Percentiles rank a stretch among this genome's conserved stretches.
phyloP scores from a whole-genome alignment of 768 basidiomycete genomes.

The Russula emetica region DNA sequence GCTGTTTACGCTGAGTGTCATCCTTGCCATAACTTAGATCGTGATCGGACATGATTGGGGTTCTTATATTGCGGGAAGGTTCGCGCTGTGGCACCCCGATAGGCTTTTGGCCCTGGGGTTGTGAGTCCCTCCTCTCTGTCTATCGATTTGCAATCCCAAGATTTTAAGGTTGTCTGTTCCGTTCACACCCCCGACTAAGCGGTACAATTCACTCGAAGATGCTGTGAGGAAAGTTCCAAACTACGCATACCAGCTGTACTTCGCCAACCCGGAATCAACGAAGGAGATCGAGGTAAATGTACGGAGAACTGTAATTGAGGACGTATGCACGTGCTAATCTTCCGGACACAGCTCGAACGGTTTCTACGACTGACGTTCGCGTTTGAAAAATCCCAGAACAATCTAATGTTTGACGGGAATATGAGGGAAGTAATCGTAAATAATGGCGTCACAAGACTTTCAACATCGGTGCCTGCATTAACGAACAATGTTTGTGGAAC shows the following conservation, averaged over 20 bases:
- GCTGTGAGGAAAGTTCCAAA: constrained; percentile 50
- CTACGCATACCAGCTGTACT: constrained; percentile 65
- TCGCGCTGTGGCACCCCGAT: constrained; percentile 70
- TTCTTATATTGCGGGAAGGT: constrained; percentile 54
- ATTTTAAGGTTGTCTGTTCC: constrained; percentile 57
- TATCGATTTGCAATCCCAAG: not conserved
- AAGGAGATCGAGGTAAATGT: constrained; percentile 57
- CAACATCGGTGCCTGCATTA: constrained; percentile 8
- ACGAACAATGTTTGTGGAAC: constrained; percentile 24
- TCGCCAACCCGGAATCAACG: constrained; percentile 50
- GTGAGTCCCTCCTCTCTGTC: constrained; percentile 37
- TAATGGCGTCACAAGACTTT: not conserved
- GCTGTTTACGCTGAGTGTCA: not conserved
- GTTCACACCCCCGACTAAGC: constrained; percentile 53
- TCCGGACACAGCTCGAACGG: constrained; percentile 26
- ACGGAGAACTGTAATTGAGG: constrained; percentile 28
- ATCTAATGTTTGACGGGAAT: constrained; percentile 13
- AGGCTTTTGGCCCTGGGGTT: constrained; percentile 54
- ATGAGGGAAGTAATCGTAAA: constrained; percentile 20
- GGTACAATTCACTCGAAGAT: constrained; percentile 49
- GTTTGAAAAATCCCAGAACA: constrained; percentile 2
- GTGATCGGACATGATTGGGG: constrained; percentile 85
- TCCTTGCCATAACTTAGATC: constrained; percentile 37
- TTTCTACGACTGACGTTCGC: constrained; percentile 28
- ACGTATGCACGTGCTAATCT: not conserved